These are phyloP conservation scores for Wickerhamomyces kurtzmanii DNA, from an alignment of 805 yeast genomes.

Conservation along the genomic window DNA sequence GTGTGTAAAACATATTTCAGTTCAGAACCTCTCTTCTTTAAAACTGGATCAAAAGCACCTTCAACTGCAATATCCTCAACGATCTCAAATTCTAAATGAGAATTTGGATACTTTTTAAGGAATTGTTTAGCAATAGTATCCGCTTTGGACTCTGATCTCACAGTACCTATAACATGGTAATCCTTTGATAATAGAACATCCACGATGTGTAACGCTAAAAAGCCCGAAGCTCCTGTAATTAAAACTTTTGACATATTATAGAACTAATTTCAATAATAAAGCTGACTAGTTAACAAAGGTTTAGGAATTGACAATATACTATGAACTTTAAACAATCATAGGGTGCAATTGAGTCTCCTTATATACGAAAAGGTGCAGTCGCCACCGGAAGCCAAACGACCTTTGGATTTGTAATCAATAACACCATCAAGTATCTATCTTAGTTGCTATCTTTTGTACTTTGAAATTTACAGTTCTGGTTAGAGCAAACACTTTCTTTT, in stretches of 20 bases:
- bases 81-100: slow-evolving; percentile 30
- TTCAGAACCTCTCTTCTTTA: slow-evolving; percentile 35
- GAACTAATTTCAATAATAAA: too few relatives aligned
- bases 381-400: too few relatives aligned
- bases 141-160: slow-evolving; percentile 29
- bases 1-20: slow-evolving; percentile 47
- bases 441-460: too few relatives aligned
- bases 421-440: too few relatives aligned
- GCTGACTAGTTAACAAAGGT: too few relatives aligned
- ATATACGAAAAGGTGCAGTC: too few relatives aligned
- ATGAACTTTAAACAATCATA: too few relatives aligned
- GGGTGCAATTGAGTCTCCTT: too few relatives aligned
- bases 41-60: slow-evolving; percentile 35
- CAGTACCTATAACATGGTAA: slow-evolving; percentile 34
- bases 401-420: too few relatives aligned
- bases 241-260: slow-evolving; percentile 26
- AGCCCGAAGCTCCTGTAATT: slow-evolving; percentile 43
- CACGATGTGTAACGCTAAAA: slow-evolving; percentile 34
- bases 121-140: slow-evolving; percentile 19
- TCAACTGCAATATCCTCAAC: slow-evolving; percentile 35
- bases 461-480: too few relatives aligned
- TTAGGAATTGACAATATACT: too few relatives aligned
- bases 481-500: too few relatives aligned
- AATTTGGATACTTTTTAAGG: slow-evolving; percentile 19
- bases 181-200: slow-evolving; percentile 25